Evolutionary conservation across 257 asterid genomes (phyloP), one percentile per base, ranked within the genome.

Genomic region (Eucommia ulmoides): DNA sequence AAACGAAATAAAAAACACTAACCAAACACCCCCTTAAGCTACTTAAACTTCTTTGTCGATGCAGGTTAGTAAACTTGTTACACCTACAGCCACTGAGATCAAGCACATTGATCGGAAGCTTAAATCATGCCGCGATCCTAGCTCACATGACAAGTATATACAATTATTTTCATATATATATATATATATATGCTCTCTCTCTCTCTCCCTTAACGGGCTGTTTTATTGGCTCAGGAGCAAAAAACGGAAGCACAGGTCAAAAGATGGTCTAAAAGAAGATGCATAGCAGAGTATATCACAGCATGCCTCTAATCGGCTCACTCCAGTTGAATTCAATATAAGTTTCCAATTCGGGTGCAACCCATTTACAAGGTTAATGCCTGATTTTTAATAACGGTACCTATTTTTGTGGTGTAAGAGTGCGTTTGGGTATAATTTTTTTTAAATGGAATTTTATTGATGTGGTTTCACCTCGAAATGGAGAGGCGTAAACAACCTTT

Each of bases 41-140:
- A n/a, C 21, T 35, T 35, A 44, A 58, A 17, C 24, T n/a, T 16
- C 18, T n/a, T 24, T 2, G 16, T 22, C 23, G 52, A 1, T 45
- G 55, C 93, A 89, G 98, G 62, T 89, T 29, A 66, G 58, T 67
- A 80, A 75, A 77, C 91, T 89, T 1, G 93, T 72, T 76, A 82
- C 85, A 23, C 98, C 91, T 41, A 64, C 82, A 16, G 46, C 84
- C 22, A 82, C 79, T 66, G 98, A 89, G 41, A 89, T 89, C 57
- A 89, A 89, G 76, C 98, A 89, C 85, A 80, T 89, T 20, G 98
- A 89, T 59, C 71, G 94, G 81, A 89, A 89, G 64, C 94, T 89
- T 33, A 89, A 82, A 74, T 78, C 92, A 3, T 89, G 98, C 65
- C 66, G 80, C 74, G 98, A 89, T 70, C 94, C 98, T 18, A 72